These are phyloP conservation scores for Bertia moriformis DNA, from an alignment of 2,329 filamentous ascomycete species.

Conservation along the genomic window DNA sequence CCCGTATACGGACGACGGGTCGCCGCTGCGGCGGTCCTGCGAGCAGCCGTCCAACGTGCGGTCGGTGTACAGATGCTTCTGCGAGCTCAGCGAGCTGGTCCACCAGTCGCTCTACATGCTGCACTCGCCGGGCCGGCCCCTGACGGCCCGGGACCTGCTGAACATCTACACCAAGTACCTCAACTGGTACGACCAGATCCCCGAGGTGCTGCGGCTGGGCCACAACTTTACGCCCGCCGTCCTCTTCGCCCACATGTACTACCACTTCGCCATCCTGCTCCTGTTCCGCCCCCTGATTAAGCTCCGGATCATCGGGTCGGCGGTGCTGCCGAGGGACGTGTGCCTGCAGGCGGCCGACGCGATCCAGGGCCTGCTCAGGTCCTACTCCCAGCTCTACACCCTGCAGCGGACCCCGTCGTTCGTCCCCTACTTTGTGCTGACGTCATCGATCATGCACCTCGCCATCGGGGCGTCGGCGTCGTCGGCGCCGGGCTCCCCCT, in stretches of 20 bases:
- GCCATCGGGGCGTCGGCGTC: slow-evolving; percentile 28
- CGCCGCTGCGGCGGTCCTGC: slow-evolving; percentile 35
- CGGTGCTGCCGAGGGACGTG: slow-evolving; percentile 47
- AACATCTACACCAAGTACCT: slow-evolving; percentile 54
- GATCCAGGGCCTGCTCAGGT: slow-evolving; percentile 37
- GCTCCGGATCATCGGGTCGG: slow-evolving; percentile 44
- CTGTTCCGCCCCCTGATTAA: slow-evolving; percentile 62
- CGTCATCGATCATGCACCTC: slow-evolving; percentile 44
- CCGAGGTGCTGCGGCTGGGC: slow-evolving; percentile 45
- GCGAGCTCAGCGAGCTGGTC: slow-evolving; percentile 59
- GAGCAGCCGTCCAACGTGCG: slow-evolving; percentile 54
- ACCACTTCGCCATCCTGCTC: slow-evolving; percentile 56
- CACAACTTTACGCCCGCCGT: slow-evolving; percentile 62
- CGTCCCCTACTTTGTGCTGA: slow-evolving; percentile 47
- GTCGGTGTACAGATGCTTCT: slow-evolving; percentile 54
- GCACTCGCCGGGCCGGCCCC: slow-evolving; percentile 52
- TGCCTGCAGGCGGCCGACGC: slow-evolving; percentile 48
- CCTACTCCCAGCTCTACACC: slow-evolving; percentile 43
- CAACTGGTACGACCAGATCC: slow-evolving; percentile 57
- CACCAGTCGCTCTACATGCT: slow-evolving; percentile 58
- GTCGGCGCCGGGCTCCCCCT: slow-evolving; percentile 7
- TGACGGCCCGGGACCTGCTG: slow-evolving; percentile 49
- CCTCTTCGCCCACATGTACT: slow-evolving; percentile 61
- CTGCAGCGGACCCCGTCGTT: slow-evolving; percentile 43
- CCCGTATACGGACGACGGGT: slow-evolving; percentile 40